A percentile compares a stretch with the other conserved stretches of the same genome.
Evolutionary conservation across 441 rosid species (phyloP).

Genomic region (Melianthus villosus): DNA sequence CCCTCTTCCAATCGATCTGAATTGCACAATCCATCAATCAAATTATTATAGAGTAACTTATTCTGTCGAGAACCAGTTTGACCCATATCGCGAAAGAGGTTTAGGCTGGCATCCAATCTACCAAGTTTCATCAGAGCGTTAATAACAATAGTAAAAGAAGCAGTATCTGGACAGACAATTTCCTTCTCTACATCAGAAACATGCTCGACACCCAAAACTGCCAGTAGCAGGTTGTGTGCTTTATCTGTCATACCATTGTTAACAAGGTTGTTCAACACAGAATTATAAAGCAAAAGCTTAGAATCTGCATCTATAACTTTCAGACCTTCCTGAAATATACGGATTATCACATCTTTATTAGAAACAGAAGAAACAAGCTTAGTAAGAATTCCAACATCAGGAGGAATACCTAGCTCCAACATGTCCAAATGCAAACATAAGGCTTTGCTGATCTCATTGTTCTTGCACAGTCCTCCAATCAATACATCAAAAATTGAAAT

Average conservation of each 20-base stretch:
- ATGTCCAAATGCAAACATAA: conserved; percentile 43
- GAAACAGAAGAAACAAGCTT: conserved; percentile 46
- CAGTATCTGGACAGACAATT: conserved; percentile 23
- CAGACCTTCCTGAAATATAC: conserved; percentile 22
- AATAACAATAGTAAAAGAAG: conserved; percentile 36
- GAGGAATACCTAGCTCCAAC: conserved; percentile 31
- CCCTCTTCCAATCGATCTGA: conserved; percentile 55
- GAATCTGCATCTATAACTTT: conserved; percentile 29
- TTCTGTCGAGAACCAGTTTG: conserved; percentile 22
- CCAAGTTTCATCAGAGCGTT: conserved; percentile 28
- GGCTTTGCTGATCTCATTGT: conserved; percentile 39
- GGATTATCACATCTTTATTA: conserved; percentile 25
- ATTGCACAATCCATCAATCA: conserved; percentile 47
- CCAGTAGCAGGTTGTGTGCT: conserved; percentile 35
- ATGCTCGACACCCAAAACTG: conserved; percentile 18
- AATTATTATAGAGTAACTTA: conserved; percentile 34
- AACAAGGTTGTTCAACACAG: conserved; percentile 27
- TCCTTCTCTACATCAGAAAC: conserved; percentile 17
- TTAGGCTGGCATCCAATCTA: conserved; percentile 41
- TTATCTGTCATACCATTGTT: conserved; percentile 23
- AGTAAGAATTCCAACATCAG: conserved; percentile 39
- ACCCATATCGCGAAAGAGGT: conserved; percentile 38
- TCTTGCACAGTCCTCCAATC: conserved; percentile 48
- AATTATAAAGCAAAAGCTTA: conserved; percentile 34
- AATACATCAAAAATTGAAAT: conserved; percentile 56